These are phyloP conservation scores for Colletotrichum siamense DNA, from an alignment of 2,329 filamentous ascomycete species.

Conservation along the genomic window DNA sequence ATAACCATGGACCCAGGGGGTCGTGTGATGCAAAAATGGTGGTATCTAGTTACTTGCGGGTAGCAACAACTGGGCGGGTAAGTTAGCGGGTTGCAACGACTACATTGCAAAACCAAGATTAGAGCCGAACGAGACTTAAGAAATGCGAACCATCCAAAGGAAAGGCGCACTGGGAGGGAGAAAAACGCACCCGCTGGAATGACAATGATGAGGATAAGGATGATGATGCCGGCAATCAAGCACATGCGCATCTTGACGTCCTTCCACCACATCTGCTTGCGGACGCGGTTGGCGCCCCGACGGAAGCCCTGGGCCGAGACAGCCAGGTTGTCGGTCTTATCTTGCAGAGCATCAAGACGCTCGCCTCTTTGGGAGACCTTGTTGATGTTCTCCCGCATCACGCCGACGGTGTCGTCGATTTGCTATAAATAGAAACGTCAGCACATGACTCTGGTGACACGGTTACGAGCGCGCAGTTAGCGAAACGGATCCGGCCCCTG, in stretches of 20 bases:
- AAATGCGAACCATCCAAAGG: constrained; percentile 24
- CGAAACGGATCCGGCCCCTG: constrained; percentile 10
- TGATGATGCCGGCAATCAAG: constrained; percentile 87
- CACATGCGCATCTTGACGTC: constrained; percentile 99
- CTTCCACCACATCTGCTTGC: constrained; percentile 99
- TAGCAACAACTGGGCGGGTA: constrained; percentile 44
- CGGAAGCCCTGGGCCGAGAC: constrained; percentile 94
- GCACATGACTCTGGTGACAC: constrained; percentile 16
- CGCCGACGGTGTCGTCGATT: constrained; percentile 94
- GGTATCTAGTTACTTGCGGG: constrained; percentile 40
- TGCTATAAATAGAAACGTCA: constrained; percentile 62
- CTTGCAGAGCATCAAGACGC: constrained; percentile 84
- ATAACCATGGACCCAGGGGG: constrained; percentile 26
- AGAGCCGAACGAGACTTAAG: background rate
- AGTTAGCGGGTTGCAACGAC: constrained; percentile 41
- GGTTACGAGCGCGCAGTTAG: background rate
- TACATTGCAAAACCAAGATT: constrained; percentile 20
- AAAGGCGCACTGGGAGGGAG: background rate
- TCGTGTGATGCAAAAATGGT: constrained; percentile 24
- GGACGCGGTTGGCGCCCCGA: constrained; percentile 92
- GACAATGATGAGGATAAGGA: constrained; percentile 92
- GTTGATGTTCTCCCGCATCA: constrained; percentile 98
- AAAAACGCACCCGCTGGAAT: constrained; percentile 79
- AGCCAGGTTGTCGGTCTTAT: constrained; percentile 94
- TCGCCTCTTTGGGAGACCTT: constrained; percentile 94